phyloP scores from a whole-genome alignment of 345 rosid genomes.

The Linum lewisii region DNA sequence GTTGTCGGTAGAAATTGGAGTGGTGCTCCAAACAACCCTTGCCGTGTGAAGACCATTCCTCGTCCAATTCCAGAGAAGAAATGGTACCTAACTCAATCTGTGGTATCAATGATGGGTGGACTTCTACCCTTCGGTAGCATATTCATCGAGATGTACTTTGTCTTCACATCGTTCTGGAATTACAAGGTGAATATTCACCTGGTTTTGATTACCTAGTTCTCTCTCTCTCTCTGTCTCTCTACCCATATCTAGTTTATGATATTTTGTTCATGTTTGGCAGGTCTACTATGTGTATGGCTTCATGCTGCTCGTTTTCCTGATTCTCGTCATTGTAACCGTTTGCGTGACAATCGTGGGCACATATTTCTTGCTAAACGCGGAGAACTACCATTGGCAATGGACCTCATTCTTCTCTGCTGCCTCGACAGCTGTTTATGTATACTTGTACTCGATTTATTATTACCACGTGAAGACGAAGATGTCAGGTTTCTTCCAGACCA shows the following conservation, averaged over 20 bases:
- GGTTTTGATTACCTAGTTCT: too few species aligned
- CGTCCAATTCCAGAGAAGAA: constrained; percentile 95
- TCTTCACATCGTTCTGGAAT: constrained; percentile 96
- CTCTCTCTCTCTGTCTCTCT: too few species aligned
- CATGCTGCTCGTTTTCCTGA: constrained; percentile 81
- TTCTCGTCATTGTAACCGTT: constrained; percentile 74
- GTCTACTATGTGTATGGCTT: constrained; percentile 92
- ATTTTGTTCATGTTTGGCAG: constrained; percentile 26
- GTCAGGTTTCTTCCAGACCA: constrained; percentile 95
- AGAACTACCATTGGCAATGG: constrained; percentile 99
- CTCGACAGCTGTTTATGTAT: constrained; percentile 84
- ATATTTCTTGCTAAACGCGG: constrained; percentile 85
- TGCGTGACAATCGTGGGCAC: constrained; percentile 94
- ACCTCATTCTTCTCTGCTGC: constrained; percentile 93
- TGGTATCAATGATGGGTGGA: constrained; percentile 92
- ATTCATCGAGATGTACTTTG: constrained; percentile 94
- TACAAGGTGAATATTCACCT: constrained; percentile 56
- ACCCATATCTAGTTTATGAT: too few species aligned
- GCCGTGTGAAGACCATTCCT: constrained; percentile 94
- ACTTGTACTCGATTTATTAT: constrained; percentile 78
- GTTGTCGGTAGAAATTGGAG: constrained; percentile 92
- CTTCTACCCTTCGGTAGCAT: constrained; percentile 90
- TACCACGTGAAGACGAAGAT: constrained; percentile 87
- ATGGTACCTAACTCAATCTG: constrained; percentile 89
- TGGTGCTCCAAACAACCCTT: constrained; percentile 92